phyloP scores from a whole-genome alignment of 2,329 filamentous ascomycete genomes.

The Dactylonectria estremocensis region DNA sequence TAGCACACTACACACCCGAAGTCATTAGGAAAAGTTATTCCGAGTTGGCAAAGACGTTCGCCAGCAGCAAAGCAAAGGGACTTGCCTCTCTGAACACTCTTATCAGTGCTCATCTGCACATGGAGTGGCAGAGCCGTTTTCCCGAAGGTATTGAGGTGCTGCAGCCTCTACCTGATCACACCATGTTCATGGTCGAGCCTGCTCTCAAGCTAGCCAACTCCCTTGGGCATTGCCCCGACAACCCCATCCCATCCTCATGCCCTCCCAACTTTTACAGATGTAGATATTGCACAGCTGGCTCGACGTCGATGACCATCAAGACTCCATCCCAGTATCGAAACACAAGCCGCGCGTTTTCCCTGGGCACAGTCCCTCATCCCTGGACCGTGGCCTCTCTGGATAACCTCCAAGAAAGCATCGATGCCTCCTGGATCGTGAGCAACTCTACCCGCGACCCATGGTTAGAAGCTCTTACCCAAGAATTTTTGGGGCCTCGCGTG shows the following conservation, averaged over 20 bases:
- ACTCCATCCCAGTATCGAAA: slow-evolving; percentile 80
- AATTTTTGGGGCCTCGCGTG: slow-evolving; percentile 75
- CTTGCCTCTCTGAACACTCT: slow-evolving; percentile 78
- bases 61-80: slow-evolving; percentile 70
- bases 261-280: slow-evolving; percentile 86
- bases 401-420: slow-evolving; percentile 72
- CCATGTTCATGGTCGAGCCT: slow-evolving; percentile 79
- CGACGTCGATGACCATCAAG: slow-evolving; percentile 76
- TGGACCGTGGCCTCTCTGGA: slow-evolving; percentile 84
- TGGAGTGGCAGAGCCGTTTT: slow-evolving; percentile 87
- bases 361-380: slow-evolving; percentile 92
- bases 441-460: slow-evolving; percentile 83
- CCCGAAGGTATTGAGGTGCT: slow-evolving; percentile 83
- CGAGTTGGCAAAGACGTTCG: slow-evolving; percentile 75
- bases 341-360: slow-evolving; percentile 80
- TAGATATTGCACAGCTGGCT: slow-evolving; percentile 76
- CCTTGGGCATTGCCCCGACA: slow-evolving; percentile 81
- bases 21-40: slow-evolving; percentile 77
- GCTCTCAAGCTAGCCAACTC: slow-evolving; percentile 81
- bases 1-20: slow-evolving; percentile 83
- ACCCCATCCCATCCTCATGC: slow-evolving; percentile 82
- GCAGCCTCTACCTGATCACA: slow-evolving; percentile 84
- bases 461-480: slow-evolving; percentile 80
- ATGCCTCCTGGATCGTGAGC: slow-evolving; percentile 76
- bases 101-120: slow-evolving; percentile 88